Percentiles rank a stretch among this genome's conserved stretches.
Evolutionary conservation across 352 stramenopile species (phyloP).

Genomic region (Globisporangium paddicum): DNA sequence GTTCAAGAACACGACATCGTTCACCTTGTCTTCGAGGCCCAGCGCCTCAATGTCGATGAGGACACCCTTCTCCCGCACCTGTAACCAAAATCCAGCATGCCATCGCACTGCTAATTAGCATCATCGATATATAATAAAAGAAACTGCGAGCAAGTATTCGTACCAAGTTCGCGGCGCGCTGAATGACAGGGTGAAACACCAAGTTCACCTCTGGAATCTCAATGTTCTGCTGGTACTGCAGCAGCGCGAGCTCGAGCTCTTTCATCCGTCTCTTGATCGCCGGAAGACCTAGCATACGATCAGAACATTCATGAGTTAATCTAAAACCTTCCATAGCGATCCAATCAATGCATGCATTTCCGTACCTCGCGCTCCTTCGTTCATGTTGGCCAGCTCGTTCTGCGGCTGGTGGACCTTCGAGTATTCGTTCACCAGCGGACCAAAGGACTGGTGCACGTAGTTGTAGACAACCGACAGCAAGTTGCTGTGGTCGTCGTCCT

Average conservation of each 20-base stretch:
- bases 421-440: conserved; percentile 82
- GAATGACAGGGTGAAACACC: conserved; percentile 84
- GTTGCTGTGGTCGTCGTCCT: conserved; percentile 61
- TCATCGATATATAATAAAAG: not conserved
- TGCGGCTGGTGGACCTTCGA: conserved; percentile 79
- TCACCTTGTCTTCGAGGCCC: conserved; percentile 75
- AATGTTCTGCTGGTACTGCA: conserved; percentile 94
- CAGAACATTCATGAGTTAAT: not conserved
- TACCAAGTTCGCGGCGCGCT: conserved; percentile 63
- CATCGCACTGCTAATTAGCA: not conserved
- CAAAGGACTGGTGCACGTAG: conserved; percentile 87
- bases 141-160: not conserved
- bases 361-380: conserved; percentile 53
- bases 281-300: conserved; percentile 47
- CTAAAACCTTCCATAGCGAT: not conserved
- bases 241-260: conserved; percentile 91
- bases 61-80: conserved; percentile 69
- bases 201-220: conserved; percentile 93
- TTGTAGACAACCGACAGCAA: conserved; percentile 85
- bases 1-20: conserved; percentile 83
- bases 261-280: conserved; percentile 90
- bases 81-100: not conserved
- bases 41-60: conserved; percentile 80
- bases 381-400: conserved; percentile 52
- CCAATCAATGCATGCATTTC: not conserved